Base-by-base conservation (phyloP, 2,329 filamentous ascomycete genomes). In the Pyricularia sp. region DNA sequence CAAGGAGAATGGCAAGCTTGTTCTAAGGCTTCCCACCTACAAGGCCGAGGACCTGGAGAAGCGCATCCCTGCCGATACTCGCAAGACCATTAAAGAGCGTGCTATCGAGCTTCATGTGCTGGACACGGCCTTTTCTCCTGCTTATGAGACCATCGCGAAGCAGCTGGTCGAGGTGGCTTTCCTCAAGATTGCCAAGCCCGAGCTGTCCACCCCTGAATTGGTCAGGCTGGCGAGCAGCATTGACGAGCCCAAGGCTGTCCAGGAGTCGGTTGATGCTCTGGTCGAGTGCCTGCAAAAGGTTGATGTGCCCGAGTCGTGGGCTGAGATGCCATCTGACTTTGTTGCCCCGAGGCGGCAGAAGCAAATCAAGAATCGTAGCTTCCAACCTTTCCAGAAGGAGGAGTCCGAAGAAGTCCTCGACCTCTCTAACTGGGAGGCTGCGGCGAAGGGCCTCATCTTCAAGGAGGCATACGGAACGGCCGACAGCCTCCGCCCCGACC, bases 1-100 rank as follows among this genome's bases (percentile, higher is more conserved):
- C 71, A 92, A 91, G 80, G 75, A 85, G 59, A 87, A 88, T 68
- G 91, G 91, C 68, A 90, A 88, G 72, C 79, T 97, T 64, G 85
- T 97, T 69, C 76, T 97, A 61, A 92, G 89, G 75, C 85, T 95
- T 28, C 85, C 92, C 31, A 90, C 88, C 73, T 88, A 92, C 78
- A 97, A 97, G 81, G 88, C 93, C 67, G 94, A 96, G 64, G 93
- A 97, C 50, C 78, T 94, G 7, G 94, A 98, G 82, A 97, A 96
- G 86, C 90, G 92, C 74, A 82, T 99, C 6, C 87, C 92, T 1
- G 83, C 85, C 55, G 78, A 83, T 65, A 86, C 95, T 72, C 89
- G 91, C 76, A 92, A 91, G 79, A 83, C 85, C 17, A 80, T 97
- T 67, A 87, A 88, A 68, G 84, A 88, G 75, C 92, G 92, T 78